These are phyloP conservation scores for Fusarium sp. DNA, from an alignment of 2,329 filamentous ascomycete species.

Conservation along the genomic window DNA sequence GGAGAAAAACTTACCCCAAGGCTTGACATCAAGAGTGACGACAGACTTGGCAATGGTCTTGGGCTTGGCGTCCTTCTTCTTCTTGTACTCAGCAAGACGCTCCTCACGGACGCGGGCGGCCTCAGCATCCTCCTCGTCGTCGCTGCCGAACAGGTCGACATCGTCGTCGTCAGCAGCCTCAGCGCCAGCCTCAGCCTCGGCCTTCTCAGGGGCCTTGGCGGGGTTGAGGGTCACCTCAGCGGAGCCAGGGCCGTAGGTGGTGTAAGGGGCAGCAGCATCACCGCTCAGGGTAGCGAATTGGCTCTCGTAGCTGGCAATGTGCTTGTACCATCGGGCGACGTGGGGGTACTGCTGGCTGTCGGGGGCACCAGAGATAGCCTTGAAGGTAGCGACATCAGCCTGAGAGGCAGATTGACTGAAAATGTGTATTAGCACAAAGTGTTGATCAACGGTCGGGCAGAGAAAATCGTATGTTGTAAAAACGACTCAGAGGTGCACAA, in stretches of 20 bases:
- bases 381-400: conserved; percentile 96
- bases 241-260: conserved; percentile 89
- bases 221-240: conserved; percentile 84
- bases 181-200: conserved; percentile 40
- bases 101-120: conserved; percentile 86
- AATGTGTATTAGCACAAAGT: conserved; percentile 33
- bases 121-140: conserved; percentile 93
- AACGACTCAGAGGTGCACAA: conserved; percentile 78
- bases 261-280: conserved; percentile 89
- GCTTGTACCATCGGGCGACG: conserved; percentile 98
- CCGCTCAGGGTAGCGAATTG: conserved; percentile 93
- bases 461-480: conserved; percentile 22
- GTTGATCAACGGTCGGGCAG: background rate
- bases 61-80: conserved; percentile 94
- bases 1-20: conserved; percentile 81
- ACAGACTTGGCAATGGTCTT: conserved; percentile 96
- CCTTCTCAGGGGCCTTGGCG: conserved; percentile 71
- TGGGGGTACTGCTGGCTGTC: conserved; percentile 89
- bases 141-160: conserved; percentile 91
- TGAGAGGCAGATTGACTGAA: conserved; percentile 76
- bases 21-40: conserved; percentile 96
- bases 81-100: conserved; percentile 91
- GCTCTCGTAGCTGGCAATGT: conserved; percentile 91
- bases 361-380: conserved; percentile 82
- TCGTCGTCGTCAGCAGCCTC: conserved; percentile 68